phyloP scores from a whole-genome alignment of 345 rosid species.

The Anastatica hierochuntica region DNA sequence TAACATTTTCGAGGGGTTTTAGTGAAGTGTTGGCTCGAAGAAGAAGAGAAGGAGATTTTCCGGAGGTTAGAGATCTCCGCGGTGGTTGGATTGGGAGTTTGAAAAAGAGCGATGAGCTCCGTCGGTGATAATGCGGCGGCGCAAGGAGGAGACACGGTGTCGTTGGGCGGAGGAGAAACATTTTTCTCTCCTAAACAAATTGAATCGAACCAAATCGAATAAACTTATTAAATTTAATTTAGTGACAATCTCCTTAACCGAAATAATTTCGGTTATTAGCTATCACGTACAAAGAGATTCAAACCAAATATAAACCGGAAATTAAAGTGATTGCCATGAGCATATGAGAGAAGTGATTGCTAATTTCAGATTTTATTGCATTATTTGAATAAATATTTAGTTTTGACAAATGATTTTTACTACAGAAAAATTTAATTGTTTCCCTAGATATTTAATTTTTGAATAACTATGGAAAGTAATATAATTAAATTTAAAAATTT shows the following conservation, averaged over 20 bases:
- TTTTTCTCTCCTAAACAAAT: not conserved
- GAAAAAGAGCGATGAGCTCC: slow-evolving; percentile 8
- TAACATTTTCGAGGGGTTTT: slow-evolving; percentile 38
- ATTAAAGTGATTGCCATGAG: not conserved
- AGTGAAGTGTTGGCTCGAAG: slow-evolving; percentile 14
- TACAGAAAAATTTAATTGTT: too few species aligned
- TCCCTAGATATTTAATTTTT: too few species aligned
- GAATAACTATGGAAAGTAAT: too few species aligned
- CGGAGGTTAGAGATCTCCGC: too few species aligned
- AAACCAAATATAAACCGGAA: slow-evolving; percentile 9
- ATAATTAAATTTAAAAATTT: too few species aligned
- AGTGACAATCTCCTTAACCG: slow-evolving; percentile 9
- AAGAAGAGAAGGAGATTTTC: too few species aligned
- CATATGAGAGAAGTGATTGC: too few species aligned
- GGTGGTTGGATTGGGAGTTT: slow-evolving; percentile 11
- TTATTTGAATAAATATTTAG: too few species aligned
- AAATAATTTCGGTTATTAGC: not conserved
- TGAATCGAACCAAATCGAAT: not conserved
- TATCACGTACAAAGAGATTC: too few species aligned
- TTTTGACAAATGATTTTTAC: too few species aligned
- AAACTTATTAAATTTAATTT: not conserved
- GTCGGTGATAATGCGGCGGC: slow-evolving; percentile 7
- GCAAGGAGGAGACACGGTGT: slow-evolving; percentile 17
- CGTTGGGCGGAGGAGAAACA: slow-evolving; percentile 17
- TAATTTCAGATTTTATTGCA: too few species aligned